Evolutionary conservation across 495 filamentous ascomycete genomes (phyloP).

Genomic region (Daldinia vernicosa): DNA sequence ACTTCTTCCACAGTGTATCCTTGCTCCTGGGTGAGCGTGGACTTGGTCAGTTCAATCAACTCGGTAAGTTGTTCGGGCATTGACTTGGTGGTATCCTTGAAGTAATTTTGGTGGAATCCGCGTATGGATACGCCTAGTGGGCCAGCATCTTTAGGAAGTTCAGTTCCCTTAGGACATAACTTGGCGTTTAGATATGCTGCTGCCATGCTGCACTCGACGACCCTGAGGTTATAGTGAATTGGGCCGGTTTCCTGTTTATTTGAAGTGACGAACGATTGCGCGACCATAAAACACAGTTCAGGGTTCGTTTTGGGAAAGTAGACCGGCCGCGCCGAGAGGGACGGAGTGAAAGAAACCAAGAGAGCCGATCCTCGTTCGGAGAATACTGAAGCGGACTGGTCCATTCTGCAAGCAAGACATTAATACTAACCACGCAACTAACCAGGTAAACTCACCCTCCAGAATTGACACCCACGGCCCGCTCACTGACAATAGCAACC

Average conservation of each 20-base stretch:
- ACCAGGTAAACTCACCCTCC: slow-evolving; percentile 71
- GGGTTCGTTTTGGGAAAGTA: slow-evolving; percentile 84
- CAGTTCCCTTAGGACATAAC: slow-evolving; percentile 64
- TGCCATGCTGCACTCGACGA: slow-evolving; percentile 93
- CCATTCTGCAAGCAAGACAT: slow-evolving; percentile 68
- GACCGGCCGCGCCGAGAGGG: slow-evolving; percentile 77
- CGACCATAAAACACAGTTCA: slow-evolving; percentile 89
- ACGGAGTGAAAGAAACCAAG: slow-evolving; percentile 88
- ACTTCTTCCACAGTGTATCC: slow-evolving; percentile 93
- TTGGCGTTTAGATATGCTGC: slow-evolving; percentile 69
- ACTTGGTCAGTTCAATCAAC: slow-evolving; percentile 69
- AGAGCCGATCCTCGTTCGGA: slow-evolving; percentile 83
- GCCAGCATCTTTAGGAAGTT: slow-evolving; percentile 78
- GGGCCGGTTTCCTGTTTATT: slow-evolving; percentile 95
- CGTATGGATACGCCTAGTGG: slow-evolving; percentile 85
- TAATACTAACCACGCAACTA: slow-evolving; percentile 15
- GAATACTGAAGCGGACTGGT: slow-evolving; percentile 97
- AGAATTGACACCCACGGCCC: slow-evolving; percentile 94
- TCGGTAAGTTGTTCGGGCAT: slow-evolving; percentile 73
- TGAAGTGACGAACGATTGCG: slow-evolving; percentile 90
- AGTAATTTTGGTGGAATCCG: slow-evolving; percentile 85
- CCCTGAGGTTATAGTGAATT: slow-evolving; percentile 93
- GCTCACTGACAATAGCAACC: slow-evolving; percentile 91
- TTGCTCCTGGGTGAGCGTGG: slow-evolving; percentile 72
- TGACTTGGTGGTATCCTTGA: slow-evolving; percentile 60